Evolutionary conservation across 495 filamentous ascomycete species (phyloP).

Genomic region (Opeltia flavorubescens): DNA sequence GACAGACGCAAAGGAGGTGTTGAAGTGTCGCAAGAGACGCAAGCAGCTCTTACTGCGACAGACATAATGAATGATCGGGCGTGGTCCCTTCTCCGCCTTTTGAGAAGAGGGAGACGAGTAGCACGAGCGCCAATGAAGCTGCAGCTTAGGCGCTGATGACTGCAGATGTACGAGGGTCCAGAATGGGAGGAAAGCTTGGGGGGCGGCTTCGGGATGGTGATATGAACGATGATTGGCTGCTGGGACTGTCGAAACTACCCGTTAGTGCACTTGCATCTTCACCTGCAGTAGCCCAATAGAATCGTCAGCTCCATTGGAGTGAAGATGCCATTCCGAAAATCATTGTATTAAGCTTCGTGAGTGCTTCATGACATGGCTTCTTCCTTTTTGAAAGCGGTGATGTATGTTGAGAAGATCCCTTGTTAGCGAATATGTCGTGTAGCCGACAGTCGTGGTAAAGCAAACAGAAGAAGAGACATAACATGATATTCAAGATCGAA

Average conservation of each 20-base stretch:
- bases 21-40: neutral
- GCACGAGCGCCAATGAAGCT: neutral
- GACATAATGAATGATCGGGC: neutral
- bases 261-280: neutral
- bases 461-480: neutral
- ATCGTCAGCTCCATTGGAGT: too few species aligned
- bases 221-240: neutral
- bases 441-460: too few species aligned
- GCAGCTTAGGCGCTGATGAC: slow-evolving; percentile 1
- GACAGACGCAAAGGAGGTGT: neutral
- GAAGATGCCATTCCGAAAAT: too few species aligned
- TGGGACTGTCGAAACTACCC: neutral
- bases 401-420: too few species aligned
- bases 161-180: neutral
- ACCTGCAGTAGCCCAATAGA: neutral
- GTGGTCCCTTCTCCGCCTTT: neutral
- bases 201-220: slow-evolving; percentile 3
- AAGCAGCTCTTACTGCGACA: neutral
- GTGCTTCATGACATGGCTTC: too few species aligned
- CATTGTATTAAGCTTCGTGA: too few species aligned
- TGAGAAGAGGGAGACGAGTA: slow-evolving; percentile 1
- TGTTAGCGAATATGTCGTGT: too few species aligned
- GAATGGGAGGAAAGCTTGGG: neutral
- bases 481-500: neutral
- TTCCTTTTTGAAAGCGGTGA: too few species aligned